Base-by-base conservation (phyloP, 2,329 filamentous ascomycete species). In the Clarireedia homoeocarpa region DNA sequence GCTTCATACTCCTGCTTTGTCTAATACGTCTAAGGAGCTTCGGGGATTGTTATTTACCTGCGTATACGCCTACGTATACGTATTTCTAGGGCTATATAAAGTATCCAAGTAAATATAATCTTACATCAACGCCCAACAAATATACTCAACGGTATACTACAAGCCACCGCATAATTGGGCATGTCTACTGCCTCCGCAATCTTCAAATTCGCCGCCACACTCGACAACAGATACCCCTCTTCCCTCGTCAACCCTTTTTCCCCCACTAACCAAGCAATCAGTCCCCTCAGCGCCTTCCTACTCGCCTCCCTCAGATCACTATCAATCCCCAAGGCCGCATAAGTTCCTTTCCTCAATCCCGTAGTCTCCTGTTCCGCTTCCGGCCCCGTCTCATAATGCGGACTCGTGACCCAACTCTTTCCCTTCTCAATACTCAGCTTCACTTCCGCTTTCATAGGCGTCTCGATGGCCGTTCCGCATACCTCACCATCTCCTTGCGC, bases 381-480 rank as follows among this genome's bases (percentile, higher is more conserved):
- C 10, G 4, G 34, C 4, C 46, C 42, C 1, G 73, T 78, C 54
- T 73, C 61, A 61, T 75, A 78, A 64, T 80, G 77, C 40, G 77
- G 77, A 17, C 73, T 72, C 27, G 70, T 70, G 27, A 79, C 68
- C 72, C 73, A 78, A 12, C 69, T 63, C 60, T 72, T 75, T 50
- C 71, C 69, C 64, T 77, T 77, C 55, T 74, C 70, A 6, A 80
- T 67, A 3, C 73, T 75, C 38, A 81, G 71, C n/a, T 73, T 71
- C 36, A 81, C 61, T 0, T 72, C 73, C 0, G 77, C 77, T 56
- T 69, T 72, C 68, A 79, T 75, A 1, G 76, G 72, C 26, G 77
- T 80, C 69, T 81, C 78, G 61, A 81, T 77, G 6, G 78, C 78
- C n/a, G 76, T 78, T 5, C 78, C 77, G 60, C 77, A 80, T 23